phyloP scores from a whole-genome alignment of 768 basidiomycete genomes.

The Boletus rubroflammeus region DNA sequence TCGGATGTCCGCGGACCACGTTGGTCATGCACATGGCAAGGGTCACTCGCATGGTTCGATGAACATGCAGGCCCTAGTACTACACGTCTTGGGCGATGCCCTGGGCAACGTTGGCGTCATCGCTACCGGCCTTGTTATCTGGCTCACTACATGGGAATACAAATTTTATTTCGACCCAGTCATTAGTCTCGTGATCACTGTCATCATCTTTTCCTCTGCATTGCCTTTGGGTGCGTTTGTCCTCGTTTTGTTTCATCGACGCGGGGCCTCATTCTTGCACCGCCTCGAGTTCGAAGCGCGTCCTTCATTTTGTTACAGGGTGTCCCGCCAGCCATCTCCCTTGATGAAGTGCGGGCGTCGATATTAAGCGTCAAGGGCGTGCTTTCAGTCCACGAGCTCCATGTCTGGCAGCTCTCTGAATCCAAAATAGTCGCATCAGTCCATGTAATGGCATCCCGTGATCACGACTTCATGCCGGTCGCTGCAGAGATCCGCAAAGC shows the following conservation, averaged over 20 bases:
- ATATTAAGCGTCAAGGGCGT: conserved; percentile 84
- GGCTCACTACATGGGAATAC: conserved; percentile 80
- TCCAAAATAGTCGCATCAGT: conserved; percentile 93
- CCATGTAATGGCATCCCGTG: conserved; percentile 81
- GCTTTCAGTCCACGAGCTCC: conserved; percentile 82
- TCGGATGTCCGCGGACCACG: conserved; percentile 17
- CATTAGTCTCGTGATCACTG: conserved; percentile 90
- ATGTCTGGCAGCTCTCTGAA: conserved; percentile 97
- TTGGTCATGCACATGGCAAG: conserved; percentile 18
- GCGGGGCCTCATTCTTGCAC: conserved; percentile 11
- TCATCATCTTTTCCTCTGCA: conserved; percentile 95
- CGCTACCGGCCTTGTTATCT: conserved; percentile 90
- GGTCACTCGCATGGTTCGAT: conserved; percentile 65
- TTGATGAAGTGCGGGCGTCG: conserved; percentile 82
- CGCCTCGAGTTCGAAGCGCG: conserved; percentile 67
- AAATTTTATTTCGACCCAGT: conserved; percentile 91
- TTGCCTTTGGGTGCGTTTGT: conserved; percentile 70
- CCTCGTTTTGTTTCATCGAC: neutral
- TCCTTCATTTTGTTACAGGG: conserved; percentile 95
- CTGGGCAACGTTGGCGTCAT: conserved; percentile 98
- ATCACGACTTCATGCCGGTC: conserved; percentile 88
- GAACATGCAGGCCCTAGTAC: conserved; percentile 96
- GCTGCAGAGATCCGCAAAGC: conserved; percentile 79
- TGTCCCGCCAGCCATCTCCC: conserved; percentile 83
- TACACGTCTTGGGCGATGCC: conserved; percentile 96